phyloP scores from a whole-genome alignment of 805 yeast species.

The Yarrowia alimentaria region DNA sequence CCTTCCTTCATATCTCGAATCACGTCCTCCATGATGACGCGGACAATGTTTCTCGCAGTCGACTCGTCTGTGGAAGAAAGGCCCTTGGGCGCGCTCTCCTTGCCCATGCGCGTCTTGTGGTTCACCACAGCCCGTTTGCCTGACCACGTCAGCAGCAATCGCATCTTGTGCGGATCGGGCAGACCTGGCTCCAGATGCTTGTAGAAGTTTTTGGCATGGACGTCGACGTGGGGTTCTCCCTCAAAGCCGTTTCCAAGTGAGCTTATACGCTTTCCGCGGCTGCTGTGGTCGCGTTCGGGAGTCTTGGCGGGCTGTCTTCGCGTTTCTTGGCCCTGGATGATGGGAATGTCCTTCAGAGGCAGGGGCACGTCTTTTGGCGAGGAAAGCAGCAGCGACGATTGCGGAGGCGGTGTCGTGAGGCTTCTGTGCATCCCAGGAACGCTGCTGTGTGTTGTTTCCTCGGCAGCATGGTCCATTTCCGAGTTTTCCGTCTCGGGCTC shows the following conservation, averaged over 20 bases:
- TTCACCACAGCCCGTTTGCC: conserved; percentile 14
- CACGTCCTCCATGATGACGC: conserved; percentile 62
- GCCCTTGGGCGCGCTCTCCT: conserved; percentile 37
- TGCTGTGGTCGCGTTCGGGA: conserved; percentile 35
- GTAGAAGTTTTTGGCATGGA: conserved; percentile 54
- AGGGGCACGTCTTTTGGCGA: conserved; percentile 12
- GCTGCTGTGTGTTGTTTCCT: conserved; percentile 11
- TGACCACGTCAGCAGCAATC: conserved; percentile 65
- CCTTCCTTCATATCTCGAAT: conserved; percentile 60
- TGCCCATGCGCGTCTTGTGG: conserved; percentile 49
- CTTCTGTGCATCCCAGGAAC: neutral
- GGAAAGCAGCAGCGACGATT: no score
- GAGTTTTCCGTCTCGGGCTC: conserved; percentile 16
- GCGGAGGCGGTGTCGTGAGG: no score
- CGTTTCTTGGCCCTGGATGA: neutral
- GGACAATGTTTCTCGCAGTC: conserved; percentile 46
- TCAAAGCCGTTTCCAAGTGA: conserved; percentile 70
- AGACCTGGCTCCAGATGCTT: conserved; percentile 59
- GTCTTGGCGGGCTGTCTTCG: conserved; percentile 11
- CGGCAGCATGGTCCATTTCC: conserved; percentile 11
- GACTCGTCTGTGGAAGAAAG: conserved; percentile 35
- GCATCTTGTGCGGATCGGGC: conserved; percentile 73
- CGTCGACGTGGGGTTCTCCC: conserved; percentile 59
- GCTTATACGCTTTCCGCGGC: conserved; percentile 68
- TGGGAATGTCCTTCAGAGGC: conserved; percentile 1